phyloP scores from a whole-genome alignment of 768 basidiomycete species.

The Rickenella mellea region DNA sequence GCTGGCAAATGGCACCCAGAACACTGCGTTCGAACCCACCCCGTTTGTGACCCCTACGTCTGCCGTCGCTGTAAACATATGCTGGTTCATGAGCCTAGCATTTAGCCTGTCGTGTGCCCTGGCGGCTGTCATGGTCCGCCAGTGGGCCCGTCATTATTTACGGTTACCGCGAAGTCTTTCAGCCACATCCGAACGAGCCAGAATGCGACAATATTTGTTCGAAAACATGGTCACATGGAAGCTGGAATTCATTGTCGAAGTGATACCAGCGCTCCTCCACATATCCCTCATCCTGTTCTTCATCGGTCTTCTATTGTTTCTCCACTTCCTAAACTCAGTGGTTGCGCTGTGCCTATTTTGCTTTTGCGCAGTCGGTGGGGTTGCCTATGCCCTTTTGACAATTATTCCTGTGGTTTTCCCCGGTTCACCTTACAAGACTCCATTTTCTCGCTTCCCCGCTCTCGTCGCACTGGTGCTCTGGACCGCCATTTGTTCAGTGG shows the following conservation, averaged over 20 bases:
- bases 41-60: neutral
- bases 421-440: slow-evolving; percentile 12
- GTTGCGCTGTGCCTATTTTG: too few species aligned
- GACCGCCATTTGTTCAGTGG: too few species aligned
- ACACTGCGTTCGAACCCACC: neutral
- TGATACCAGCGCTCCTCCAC: too few species aligned
- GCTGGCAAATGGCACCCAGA: neutral
- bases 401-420: slow-evolving; percentile 8
- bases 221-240: too few species aligned
- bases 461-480: neutral
- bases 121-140: neutral
- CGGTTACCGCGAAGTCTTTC: too few species aligned
- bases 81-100: slow-evolving; percentile 3
- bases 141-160: neutral
- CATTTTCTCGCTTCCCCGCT: slow-evolving; percentile 4
- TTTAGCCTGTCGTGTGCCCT: slow-evolving; percentile 1
- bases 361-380: too few species aligned
- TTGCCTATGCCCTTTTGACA: slow-evolving; percentile 9
- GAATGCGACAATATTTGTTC: too few species aligned
- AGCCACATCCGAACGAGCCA: too few species aligned
- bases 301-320: too few species aligned
- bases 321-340: too few species aligned
- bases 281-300: too few species aligned
- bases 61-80: neutral
- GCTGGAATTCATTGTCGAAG: too few species aligned